A percentile compares a stretch with the other conserved stretches of the same genome.
These are phyloP conservation scores for Spiromastix sp. DNA, from an alignment of 2,329 filamentous ascomycete genomes.

Conservation along the genomic window DNA sequence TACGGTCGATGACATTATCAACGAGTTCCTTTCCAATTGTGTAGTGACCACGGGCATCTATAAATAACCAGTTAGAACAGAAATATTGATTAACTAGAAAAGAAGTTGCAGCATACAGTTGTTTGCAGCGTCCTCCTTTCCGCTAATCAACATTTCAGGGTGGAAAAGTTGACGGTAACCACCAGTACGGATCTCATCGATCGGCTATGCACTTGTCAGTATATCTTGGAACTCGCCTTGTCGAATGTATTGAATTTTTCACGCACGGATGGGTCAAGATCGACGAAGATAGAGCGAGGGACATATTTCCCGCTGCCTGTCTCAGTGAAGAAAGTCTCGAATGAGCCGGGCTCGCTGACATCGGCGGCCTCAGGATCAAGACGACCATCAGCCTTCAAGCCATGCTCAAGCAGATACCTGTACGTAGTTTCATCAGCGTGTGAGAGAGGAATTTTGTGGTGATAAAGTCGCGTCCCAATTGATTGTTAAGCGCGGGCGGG, in stretches of 20 bases:
- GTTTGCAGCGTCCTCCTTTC: slow-evolving; percentile 60
- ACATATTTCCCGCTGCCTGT: slow-evolving; percentile 56
- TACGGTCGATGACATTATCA: slow-evolving; percentile 53
- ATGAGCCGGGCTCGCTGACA: slow-evolving; percentile 45
- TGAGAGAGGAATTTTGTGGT: background rate
- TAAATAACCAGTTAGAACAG: background rate
- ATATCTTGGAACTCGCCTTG: slow-evolving; percentile 4
- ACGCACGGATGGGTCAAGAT: slow-evolving; percentile 51
- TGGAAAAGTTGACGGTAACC: slow-evolving; percentile 54
- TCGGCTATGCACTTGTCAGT: slow-evolving; percentile 38
- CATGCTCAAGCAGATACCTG: slow-evolving; percentile 58
- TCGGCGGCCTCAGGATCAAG: slow-evolving; percentile 46
- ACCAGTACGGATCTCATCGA: slow-evolving; percentile 58
- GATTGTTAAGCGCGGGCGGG: slow-evolving; percentile 2
- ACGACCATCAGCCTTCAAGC: slow-evolving; percentile 50
- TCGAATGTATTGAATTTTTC: background rate
- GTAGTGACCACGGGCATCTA: slow-evolving; percentile 58
- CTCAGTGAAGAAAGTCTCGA: slow-evolving; percentile 58
- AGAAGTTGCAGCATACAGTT: slow-evolving; percentile 42
- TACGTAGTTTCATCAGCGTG: background rate
- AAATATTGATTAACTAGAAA: background rate
- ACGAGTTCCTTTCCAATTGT: slow-evolving; percentile 59
- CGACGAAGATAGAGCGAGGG: slow-evolving; percentile 56
- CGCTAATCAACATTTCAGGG: slow-evolving; percentile 55
- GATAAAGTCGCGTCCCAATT: background rate